Conservation (phyloP, 371 early-diverging fungal species). For the Actinomortierella wolfii region DNA sequence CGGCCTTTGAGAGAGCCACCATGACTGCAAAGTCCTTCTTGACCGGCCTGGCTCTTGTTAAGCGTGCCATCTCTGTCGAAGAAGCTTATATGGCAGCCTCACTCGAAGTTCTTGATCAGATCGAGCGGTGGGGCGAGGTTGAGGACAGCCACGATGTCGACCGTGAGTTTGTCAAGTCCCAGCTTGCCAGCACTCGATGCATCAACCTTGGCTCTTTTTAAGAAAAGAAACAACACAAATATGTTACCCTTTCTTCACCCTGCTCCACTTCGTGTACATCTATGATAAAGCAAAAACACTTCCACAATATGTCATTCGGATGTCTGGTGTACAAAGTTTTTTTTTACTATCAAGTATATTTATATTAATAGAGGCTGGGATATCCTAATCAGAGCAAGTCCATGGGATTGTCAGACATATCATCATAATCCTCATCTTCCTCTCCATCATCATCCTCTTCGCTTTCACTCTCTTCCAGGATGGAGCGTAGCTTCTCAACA, state of each 20-base stretch:
- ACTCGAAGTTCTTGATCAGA: constrained; percentile 88
- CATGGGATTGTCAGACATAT: too few species aligned
- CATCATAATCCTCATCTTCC: constrained; percentile 48
- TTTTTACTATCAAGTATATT: too few species aligned
- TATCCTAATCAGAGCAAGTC: too few species aligned
- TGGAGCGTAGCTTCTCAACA: constrained; percentile 65
- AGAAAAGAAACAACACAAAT: too few species aligned
- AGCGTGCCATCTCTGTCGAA: constrained; percentile 75
- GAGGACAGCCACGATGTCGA: constrained; percentile 72
- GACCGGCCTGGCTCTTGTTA: constrained; percentile 82
- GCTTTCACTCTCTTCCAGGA: constrained; percentile 60
- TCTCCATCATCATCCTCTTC: too few species aligned
- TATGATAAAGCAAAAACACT: too few species aligned
- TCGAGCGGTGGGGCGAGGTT: constrained; percentile 91
- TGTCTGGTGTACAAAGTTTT: too few species aligned
- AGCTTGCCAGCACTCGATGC: constrained; percentile 38
- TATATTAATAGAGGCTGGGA: too few species aligned
- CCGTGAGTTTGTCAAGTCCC: constrained; percentile 43
- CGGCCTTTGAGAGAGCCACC: constrained; percentile 88
- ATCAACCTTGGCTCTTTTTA: constrained; percentile 30
- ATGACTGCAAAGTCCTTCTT: constrained; percentile 91
- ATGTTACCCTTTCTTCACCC: too few species aligned
- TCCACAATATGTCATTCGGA: too few species aligned
- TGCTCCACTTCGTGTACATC: too few species aligned
- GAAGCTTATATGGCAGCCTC: constrained; percentile 81